A percentile compares a stretch with the other conserved stretches of the same genome.
These are phyloP conservation scores for Solanum commersonii DNA, from an alignment of 257 asterid species.

Conservation along the genomic window DNA sequence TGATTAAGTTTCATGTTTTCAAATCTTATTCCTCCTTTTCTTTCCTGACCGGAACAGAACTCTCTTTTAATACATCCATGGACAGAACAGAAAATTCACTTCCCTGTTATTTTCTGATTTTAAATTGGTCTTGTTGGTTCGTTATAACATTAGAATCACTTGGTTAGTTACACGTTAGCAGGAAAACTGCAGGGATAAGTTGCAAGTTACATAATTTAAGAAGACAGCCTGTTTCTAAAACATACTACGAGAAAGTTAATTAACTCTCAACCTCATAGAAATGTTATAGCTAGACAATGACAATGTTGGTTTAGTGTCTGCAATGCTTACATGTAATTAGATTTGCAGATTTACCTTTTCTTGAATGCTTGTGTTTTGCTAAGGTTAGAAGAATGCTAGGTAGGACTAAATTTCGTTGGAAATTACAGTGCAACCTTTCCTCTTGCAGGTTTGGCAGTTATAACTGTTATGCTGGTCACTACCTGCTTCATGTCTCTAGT, in stretches of 20 bases:
- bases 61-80: background rate
- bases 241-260: background rate
- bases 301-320: background rate
- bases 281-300: background rate
- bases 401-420: background rate
- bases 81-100: background rate
- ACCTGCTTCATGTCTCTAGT: constrained; percentile 90
- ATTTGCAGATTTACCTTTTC: background rate
- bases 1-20: background rate
- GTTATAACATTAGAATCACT: background rate
- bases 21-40: background rate
- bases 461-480: constrained; percentile 94
- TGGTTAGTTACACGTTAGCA: background rate
- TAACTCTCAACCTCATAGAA: background rate
- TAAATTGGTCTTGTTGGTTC: background rate
- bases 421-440: background rate
- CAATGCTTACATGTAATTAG: background rate
- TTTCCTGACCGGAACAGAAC: background rate
- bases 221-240: background rate
- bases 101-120: background rate
- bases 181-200: background rate
- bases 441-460: constrained; percentile 81
- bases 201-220: background rate
- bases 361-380: background rate
- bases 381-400: background rate